Conservation (phyloP, 768 basidiomycete species). For the Tulasnella sp. region DNA sequence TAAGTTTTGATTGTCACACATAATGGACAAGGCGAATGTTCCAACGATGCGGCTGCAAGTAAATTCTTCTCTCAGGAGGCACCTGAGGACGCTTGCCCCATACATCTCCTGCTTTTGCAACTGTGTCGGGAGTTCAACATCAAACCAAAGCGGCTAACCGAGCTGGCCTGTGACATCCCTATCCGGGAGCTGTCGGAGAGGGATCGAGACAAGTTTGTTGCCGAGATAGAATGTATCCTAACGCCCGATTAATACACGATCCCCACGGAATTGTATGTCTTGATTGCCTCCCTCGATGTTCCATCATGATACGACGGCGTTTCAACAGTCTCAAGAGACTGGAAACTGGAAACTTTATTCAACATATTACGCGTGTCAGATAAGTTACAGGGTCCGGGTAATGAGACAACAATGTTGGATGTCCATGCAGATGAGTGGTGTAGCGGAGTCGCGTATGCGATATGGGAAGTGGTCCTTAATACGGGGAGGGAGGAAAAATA, state of each 20-base stretch:
- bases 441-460: not conserved
- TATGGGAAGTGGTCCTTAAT: not conserved
- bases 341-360: not conserved
- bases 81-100: not conserved
- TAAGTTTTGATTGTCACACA: not conserved
- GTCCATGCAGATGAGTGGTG: constrained; percentile 4
- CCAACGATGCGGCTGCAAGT: not conserved
- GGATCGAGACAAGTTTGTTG: not conserved
- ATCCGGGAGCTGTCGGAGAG: not conserved
- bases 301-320: too few species aligned
- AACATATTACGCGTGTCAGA: not conserved
- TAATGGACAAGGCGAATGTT: not conserved
- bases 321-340: not conserved
- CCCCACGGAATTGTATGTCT: too few species aligned
- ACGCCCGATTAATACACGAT: not conserved
- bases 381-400: not conserved
- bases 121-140: not conserved
- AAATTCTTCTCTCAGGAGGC: not conserved
- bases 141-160: not conserved
- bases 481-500: too few species aligned
- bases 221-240: not conserved
- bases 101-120: not conserved
- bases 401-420: not conserved
- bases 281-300: too few species aligned
- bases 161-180: not conserved